A percentile compares a stretch with the other conserved stretches of the same genome.
phyloP scores from a whole-genome alignment of 2,329 filamentous ascomycete species.

The Epichloe typhina region DNA sequence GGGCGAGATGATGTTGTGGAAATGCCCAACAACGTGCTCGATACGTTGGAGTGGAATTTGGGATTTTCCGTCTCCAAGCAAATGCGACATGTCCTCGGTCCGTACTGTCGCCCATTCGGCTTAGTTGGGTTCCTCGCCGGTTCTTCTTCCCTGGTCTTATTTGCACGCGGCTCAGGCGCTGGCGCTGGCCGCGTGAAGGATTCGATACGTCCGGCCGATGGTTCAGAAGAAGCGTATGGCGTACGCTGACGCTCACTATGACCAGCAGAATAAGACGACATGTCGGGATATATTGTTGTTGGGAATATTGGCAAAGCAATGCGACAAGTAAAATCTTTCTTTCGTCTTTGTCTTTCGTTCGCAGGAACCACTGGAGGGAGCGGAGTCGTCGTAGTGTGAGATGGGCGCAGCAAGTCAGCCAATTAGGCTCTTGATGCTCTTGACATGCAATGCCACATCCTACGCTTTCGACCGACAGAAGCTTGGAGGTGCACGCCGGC shows the following conservation, averaged over 20 bases:
- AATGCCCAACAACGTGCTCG: constrained; percentile 21
- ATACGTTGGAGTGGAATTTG: constrained; percentile 26
- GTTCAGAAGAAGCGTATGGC: constrained; percentile 1
- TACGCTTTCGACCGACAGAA: not conserved
- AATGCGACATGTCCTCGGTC: constrained; percentile 71
- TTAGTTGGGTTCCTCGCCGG: constrained; percentile 7
- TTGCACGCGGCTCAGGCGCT: not conserved
- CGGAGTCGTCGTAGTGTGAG: not conserved
- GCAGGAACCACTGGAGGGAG: not conserved
- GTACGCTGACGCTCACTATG: constrained; percentile 1
- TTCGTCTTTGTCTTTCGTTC: not conserved
- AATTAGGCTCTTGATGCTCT: not conserved
- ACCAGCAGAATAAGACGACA: constrained; percentile 14
- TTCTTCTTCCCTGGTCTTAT: not conserved
- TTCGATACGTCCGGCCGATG: not conserved
- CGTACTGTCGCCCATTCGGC: constrained; percentile 36
- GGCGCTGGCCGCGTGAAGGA: not conserved
- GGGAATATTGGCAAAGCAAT: not conserved
- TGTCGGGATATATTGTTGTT: constrained; percentile 14
- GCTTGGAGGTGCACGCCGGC: not conserved
- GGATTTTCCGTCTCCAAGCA: constrained; percentile 59
- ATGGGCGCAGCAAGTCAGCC: constrained; percentile 1
- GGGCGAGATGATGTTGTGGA: constrained; percentile 21
- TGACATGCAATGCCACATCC: constrained; percentile 1
- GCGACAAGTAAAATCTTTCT: not conserved